Evolutionary conservation across 2,329 filamentous ascomycete species (phyloP).

Genomic region (Colletotrichum magnum): DNA sequence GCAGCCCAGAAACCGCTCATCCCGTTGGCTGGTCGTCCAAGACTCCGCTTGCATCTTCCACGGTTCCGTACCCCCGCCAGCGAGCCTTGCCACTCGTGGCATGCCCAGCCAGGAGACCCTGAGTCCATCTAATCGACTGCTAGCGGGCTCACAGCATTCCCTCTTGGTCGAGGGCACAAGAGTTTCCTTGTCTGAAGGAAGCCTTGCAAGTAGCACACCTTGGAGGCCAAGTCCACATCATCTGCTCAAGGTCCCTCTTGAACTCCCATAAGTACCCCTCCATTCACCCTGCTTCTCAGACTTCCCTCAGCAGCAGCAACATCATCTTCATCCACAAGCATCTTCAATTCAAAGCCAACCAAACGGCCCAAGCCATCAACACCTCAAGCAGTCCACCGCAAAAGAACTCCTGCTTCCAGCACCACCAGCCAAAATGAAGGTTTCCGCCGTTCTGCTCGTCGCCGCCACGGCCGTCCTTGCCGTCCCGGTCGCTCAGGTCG

Average conservation of each 20-base stretch:
- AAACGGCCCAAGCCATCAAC: not conserved
- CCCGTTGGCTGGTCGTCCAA: not conserved
- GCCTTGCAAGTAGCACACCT: too few relatives aligned
- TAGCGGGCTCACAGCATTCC: not conserved
- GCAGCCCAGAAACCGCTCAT: not conserved
- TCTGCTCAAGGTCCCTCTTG: not conserved
- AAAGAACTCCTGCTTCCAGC: not conserved
- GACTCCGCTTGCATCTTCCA: slow-evolving; percentile 9
- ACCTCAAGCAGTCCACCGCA: not conserved
- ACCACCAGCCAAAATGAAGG: slow-evolving; percentile 48
- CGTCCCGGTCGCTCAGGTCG: slow-evolving; percentile 26
- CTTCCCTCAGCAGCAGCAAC: slow-evolving; percentile 24
- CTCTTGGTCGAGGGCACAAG: not conserved
- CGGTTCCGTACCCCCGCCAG: not conserved
- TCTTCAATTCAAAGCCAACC: not conserved
- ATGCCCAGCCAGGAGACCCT: slow-evolving; percentile 17
- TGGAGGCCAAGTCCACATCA: not conserved
- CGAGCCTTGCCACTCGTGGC: slow-evolving; percentile 1
- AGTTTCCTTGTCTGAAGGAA: not conserved
- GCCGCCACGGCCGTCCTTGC: slow-evolving; percentile 44
- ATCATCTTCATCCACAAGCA: slow-evolving; percentile 15
- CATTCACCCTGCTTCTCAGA: not conserved
- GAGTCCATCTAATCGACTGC: slow-evolving; percentile 1
- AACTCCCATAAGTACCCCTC: slow-evolving; percentile 30
- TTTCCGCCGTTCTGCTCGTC: slow-evolving; percentile 46